These are phyloP conservation scores for Zostera marina DNA, from an alignment of 116 monocot species.

Conservation along the genomic window DNA sequence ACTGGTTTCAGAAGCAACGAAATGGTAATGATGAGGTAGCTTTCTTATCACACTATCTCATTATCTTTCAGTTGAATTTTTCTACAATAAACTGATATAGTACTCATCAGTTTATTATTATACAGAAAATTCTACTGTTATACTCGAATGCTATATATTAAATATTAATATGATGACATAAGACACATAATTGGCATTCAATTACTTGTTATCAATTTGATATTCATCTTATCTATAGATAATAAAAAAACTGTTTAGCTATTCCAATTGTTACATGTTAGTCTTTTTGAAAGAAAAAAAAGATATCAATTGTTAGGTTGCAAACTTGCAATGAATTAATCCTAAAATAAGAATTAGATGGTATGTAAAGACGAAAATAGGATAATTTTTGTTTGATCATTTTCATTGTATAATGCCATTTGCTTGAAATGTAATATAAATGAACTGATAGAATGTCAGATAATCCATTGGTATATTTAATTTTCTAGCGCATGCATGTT, in stretches of 20 bases:
- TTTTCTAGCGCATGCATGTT: conserved; percentile 1
- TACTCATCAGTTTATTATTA: not conserved
- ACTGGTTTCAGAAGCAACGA: conserved; percentile 86
- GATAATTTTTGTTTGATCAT: too few species aligned
- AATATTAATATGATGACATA: not conserved
- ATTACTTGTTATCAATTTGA: too few species aligned
- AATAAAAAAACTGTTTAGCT: too few species aligned
- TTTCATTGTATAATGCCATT: not conserved
- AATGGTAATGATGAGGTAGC: conserved; percentile 86
- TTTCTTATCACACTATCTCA: not conserved
- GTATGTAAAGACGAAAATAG: too few species aligned
- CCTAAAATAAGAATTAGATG: too few species aligned
- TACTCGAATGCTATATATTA: not conserved
- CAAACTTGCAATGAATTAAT: too few species aligned
- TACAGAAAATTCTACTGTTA: not conserved
- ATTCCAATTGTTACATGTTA: too few species aligned
- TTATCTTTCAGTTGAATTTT: not conserved
- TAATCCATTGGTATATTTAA: not conserved
- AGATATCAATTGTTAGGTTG: too few species aligned
- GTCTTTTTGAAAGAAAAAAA: too few species aligned
- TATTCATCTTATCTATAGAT: too few species aligned
- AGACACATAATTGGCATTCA: not conserved
- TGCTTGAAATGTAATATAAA: not conserved
- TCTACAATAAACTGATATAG: not conserved
- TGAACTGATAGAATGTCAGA: not conserved